Percentiles rank a stretch among this genome's conserved stretches.
These are phyloP conservation scores for Thalassiosira tumida DNA, from an alignment of 352 stramenopile species.

Conservation along the genomic window DNA sequence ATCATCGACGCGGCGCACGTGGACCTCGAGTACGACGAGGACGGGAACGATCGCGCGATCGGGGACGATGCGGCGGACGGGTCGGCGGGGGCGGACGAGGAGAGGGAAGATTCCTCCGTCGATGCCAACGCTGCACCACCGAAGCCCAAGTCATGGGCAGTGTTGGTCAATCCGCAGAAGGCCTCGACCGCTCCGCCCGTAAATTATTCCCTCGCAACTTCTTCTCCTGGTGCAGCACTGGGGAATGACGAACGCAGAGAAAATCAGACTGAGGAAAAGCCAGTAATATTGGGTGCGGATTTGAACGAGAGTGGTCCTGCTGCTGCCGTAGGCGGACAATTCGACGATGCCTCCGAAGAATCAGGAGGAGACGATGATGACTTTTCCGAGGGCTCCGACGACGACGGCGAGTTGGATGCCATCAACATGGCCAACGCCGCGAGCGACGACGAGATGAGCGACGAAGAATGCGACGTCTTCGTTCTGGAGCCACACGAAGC, in stretches of 20 bases:
- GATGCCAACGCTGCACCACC: neutral
- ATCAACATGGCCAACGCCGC: constrained; percentile 70
- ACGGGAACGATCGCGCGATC: constrained; percentile 36
- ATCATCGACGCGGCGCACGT: constrained; percentile 70
- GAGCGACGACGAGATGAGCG: constrained; percentile 79
- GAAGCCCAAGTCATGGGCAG: constrained; percentile 81
- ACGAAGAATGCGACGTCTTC: constrained; percentile 86
- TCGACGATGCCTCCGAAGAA: constrained; percentile 85
- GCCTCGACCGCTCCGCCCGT: constrained; percentile 54
- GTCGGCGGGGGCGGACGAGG: neutral
- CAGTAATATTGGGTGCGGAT: no score
- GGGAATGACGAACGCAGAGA: neutral
- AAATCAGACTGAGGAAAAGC: no score
- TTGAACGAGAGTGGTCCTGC: no score
- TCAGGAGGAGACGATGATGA: constrained; percentile 39
- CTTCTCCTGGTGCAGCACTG: neutral
- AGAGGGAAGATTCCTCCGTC: neutral
- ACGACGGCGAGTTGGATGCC: constrained; percentile 62
- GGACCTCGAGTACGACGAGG: constrained; percentile 74
- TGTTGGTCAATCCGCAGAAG: constrained; percentile 81
- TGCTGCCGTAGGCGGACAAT: constrained; percentile 73
- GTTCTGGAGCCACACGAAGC: constrained; percentile 85
- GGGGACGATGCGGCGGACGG: constrained; percentile 50
- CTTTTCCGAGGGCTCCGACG: constrained; percentile 47
- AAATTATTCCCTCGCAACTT: constrained; percentile 56